Base-by-base conservation (phyloP, 371 early-diverging fungal species). In the Fennellomyces sp. region DNA sequence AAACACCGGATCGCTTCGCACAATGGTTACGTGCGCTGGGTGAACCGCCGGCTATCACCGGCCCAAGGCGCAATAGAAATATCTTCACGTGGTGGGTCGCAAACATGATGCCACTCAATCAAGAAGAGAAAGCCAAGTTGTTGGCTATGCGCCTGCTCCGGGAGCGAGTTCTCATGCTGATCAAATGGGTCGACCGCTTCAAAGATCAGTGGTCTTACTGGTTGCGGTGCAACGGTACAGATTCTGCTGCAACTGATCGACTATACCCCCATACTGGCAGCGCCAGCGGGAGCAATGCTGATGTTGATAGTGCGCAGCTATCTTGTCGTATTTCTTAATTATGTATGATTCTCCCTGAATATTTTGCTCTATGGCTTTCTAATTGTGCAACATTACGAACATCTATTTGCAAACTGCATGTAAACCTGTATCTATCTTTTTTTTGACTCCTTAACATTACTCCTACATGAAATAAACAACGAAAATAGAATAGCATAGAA, bases 11-110 rank as follows among this genome's bases (percentile, higher is more conserved):
- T 33, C 56, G 47, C 12, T 53, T 65, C 28, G 21, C 65, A 0
- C 60, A 36, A 26, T 66, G 69, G 66, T 30, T 73, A 3, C 35
- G 23, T 19, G 62, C 64, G 0, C n/a, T 66, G 2, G 66, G 60
- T 27, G 58, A 69, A 8, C 67, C 69, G 1, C 69, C 73, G 30
- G 30, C 33, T 3, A 31, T 60, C 10, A 21, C 55, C 21, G 70
- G 72, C 27, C 60, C 61, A 5, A 48, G 53, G 13, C 33, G 33
- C 28, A 73, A 69, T 55, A 60, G 72, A 15, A 70, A 72, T 5
- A 66, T 68, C 19, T 73, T 84, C 26, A 70, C 71, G 13, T 88
- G 80, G 69, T 86, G 88, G 86, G 65, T 82, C 0, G 80, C 81
- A 5, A 76, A 78, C 26, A 66, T 86, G 51, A 58, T 86, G 47